phyloP scores from a whole-genome alignment of 1,284 basidiomycete genomes.

The Leucoagaricus sp. region DNA sequence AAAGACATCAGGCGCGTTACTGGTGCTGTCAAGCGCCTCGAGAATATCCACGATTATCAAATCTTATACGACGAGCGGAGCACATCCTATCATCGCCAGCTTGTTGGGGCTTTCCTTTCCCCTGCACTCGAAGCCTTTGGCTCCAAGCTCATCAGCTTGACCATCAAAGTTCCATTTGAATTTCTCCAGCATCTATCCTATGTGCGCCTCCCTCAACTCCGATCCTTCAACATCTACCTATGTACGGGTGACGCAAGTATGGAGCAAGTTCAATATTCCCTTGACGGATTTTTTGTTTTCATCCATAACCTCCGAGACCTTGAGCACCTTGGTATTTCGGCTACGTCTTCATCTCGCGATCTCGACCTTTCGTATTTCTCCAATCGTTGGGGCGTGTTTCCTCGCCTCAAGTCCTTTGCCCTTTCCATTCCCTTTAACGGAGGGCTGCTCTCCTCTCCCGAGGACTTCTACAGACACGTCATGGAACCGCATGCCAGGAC shows the following conservation, averaged over 20 bases:
- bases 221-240: constrained; percentile 35
- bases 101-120: constrained; percentile 36
- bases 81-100: constrained; percentile 30
- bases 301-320: constrained; percentile 29
- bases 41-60: constrained; percentile 34
- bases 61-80: constrained; percentile 36
- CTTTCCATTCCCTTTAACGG: constrained; percentile 46
- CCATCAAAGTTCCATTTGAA: constrained; percentile 38
- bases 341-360: constrained; percentile 34
- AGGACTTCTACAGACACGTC: constrained; percentile 35
- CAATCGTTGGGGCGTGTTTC: constrained; percentile 35
- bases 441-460: constrained; percentile 34
- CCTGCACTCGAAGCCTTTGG: constrained; percentile 34
- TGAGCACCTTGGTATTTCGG: constrained; percentile 37
- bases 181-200: constrained; percentile 32
- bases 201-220: constrained; percentile 33
- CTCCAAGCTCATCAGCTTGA: constrained; percentile 31
- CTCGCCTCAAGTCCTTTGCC: constrained; percentile 33
- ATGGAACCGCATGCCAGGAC: constrained; percentile 19
- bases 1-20: constrained; percentile 36
- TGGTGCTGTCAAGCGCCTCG: constrained; percentile 31
- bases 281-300: constrained; percentile 40
- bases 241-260: constrained; percentile 29
- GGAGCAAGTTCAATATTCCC: constrained; percentile 30
- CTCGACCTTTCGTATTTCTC: constrained; percentile 42